Base-by-base conservation (phyloP, 2,329 filamentous ascomycete genomes). In the Exophiala bonariae region DNA sequence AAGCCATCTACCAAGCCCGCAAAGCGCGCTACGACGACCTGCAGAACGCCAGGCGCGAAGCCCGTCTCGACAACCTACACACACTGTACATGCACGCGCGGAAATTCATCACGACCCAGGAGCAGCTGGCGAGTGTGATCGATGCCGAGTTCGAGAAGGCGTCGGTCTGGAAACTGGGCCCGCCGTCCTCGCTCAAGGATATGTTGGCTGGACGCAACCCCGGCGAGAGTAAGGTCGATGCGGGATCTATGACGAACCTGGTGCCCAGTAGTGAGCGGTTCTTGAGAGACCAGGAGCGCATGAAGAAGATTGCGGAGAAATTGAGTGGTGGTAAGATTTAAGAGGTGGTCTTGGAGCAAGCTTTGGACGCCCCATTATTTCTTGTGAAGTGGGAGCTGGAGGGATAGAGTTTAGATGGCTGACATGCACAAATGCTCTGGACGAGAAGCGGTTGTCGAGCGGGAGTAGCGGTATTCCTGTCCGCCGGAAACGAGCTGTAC, bases 31-130 rank as follows among this genome's bases (percentile, higher is more conserved):
- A 74, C 47, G 63, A 70, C 40, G 68, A 71, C 11, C 66, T 77
- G 33, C 66, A 74, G 23, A 70, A 68, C 8, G 66, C 72, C 43
- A 82, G 83, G 63, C 73, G 76, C 34, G 76, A 83, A 48, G 75
- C 77, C 43, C 80, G 86, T 41, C 77, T 80, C 51, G 82, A 92
- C 56, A 79, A 85, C 13, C 71, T 99, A 22, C 89, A 96, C 69
- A 83, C 88, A 49, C 79, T 99, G 10, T 99, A 99, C 71, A 87
- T 93, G 72, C 87, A 90, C 59, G 90, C 93, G 4, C 81, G 86
- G 19, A 75, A 81, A 31, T 99, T 97, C 71, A 96, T 99, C 63
- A 84, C 89, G 14, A 84, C 79, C 18, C 90, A 95, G 65, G 72
- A 78, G 41, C 85, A 95, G 65, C 79, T 99, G 26, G 79, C 87